These are phyloP conservation scores for Colletotrichum paranaense DNA, from an alignment of 2,329 filamentous ascomycete species.

Conservation along the genomic window DNA sequence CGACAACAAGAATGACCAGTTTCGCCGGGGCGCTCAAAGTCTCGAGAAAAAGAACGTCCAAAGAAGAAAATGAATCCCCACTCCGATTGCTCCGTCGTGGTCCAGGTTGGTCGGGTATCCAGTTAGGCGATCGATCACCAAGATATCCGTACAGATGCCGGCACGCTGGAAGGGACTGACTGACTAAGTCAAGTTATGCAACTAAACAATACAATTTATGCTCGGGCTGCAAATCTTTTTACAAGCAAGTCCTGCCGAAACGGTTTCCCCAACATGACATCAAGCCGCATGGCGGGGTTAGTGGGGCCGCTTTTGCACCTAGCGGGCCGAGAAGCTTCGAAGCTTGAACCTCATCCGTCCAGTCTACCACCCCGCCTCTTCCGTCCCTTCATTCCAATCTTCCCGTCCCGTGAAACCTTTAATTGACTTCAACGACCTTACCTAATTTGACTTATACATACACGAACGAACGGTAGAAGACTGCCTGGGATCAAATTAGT, in stretches of 20 bases:
- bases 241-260: constrained; percentile 32
- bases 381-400: neutral
- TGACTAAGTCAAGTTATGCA: neutral
- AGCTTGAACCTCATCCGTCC: neutral
- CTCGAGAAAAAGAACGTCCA: neutral
- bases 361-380: neutral
- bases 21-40: neutral
- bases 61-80: neutral
- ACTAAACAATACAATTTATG: neutral
- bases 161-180: neutral
- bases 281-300: constrained; percentile 35
- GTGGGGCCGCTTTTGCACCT: constrained; percentile 14
- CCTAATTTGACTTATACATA: too few species aligned
- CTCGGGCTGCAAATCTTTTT: neutral
- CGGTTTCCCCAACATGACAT: constrained; percentile 29
- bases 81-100: neutral
- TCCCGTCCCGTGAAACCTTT: neutral
- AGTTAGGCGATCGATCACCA: neutral
- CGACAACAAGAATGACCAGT: neutral
- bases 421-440: neutral
- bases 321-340: constrained; percentile 7
- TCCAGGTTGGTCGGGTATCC: neutral
- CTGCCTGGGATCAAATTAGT: neutral
- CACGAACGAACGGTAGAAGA: neutral
- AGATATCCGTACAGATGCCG: too few species aligned